phyloP scores from a whole-genome alignment of 78 protist species.

The Polysphondylium violaceum region DNA sequence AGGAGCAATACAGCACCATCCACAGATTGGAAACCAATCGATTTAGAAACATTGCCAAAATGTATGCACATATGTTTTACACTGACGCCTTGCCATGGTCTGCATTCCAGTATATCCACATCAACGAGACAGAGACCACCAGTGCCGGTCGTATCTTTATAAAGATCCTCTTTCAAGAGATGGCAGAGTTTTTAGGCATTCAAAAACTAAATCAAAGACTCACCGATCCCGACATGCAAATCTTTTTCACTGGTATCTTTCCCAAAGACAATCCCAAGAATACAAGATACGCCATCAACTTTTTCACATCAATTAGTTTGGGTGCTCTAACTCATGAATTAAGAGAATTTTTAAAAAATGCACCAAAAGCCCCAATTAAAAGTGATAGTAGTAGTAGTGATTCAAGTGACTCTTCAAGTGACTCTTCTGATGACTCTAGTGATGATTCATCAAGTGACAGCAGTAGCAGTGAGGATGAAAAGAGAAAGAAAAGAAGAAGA shows the following conservation, averaged over 20 bases:
- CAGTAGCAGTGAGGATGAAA: neutral
- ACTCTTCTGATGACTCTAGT: slow-evolving; percentile 16
- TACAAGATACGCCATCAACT: slow-evolving; percentile 98
- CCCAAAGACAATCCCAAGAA: slow-evolving; percentile 94
- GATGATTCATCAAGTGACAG: slow-evolving; percentile 17
- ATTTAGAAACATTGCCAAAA: slow-evolving; percentile 86
- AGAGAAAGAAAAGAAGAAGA: neutral
- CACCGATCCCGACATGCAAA: slow-evolving; percentile 80
- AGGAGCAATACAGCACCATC: slow-evolving; percentile 86
- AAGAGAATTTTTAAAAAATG: slow-evolving; percentile 88
- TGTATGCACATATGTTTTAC: slow-evolving; percentile 88
- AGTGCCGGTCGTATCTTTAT: slow-evolving; percentile 96
- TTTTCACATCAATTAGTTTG: slow-evolving; percentile 95
- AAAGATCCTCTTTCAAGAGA: slow-evolving; percentile 93
- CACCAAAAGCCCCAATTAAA: slow-evolving; percentile 81
- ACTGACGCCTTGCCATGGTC: slow-evolving; percentile 88
- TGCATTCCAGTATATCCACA: slow-evolving; percentile 56
- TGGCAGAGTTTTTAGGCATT: slow-evolving; percentile 94
- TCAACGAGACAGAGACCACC: slow-evolving; percentile 94
- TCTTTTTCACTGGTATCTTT: slow-evolving; percentile 76
- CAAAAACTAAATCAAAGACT: slow-evolving; percentile 81
- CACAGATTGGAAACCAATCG: slow-evolving; percentile 96
- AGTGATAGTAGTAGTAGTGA: neutral
- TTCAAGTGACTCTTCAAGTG: neutral
- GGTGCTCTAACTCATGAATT: slow-evolving; percentile 92